Evolutionary conservation across 768 basidiomycete genomes (phyloP), one percentile per base, ranked within the genome.

Genomic region (Serendipita sp.): DNA sequence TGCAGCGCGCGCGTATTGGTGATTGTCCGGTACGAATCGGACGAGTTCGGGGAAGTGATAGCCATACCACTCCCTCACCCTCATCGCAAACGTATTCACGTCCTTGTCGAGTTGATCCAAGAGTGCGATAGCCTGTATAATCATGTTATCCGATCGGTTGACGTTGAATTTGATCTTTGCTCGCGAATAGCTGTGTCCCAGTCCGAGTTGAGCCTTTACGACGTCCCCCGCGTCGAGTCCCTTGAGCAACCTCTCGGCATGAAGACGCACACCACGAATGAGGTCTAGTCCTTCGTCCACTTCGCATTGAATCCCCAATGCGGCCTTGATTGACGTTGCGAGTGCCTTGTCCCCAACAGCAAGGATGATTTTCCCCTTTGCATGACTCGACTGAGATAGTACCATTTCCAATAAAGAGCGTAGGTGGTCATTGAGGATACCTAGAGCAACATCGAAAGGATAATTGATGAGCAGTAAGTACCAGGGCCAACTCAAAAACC

Each of bases 91-190:
- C 31, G 94, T 83, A 77, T 98, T 98, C 74, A 97, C 92, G 73
- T 98, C 95, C 79, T 97, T 98, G 81, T 98, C 95, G 70, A 97
- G 86, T 70, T 97, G 94, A 76, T 98, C 95, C 69, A 96, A 88
- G 63, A 97, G 85, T 3, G 94, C 90, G 71, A 98, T 97, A 64
- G 95, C 95, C 75, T 97, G 95, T 68, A 98, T 98, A 75, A 98
- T 97, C 95, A 98, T 98, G 79, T 98, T 96, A 76, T 96, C 93
- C 63, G 90, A 82, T 61, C 90, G 81, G 78, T 94, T 94, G 62
- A 93, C 90, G 74, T 93, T 94, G 81, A 92, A 97, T 76, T 98
- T 98, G 66, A 97, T 86, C 73, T 97, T 98, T 42, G 94, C 88
- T 66, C 95, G 86, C 24, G 93, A 96, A 77, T 95, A 97, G 2